Conservation (phyloP, 2,329 filamentous ascomycete species). For the Aspergillus spinulosporus region DNA sequence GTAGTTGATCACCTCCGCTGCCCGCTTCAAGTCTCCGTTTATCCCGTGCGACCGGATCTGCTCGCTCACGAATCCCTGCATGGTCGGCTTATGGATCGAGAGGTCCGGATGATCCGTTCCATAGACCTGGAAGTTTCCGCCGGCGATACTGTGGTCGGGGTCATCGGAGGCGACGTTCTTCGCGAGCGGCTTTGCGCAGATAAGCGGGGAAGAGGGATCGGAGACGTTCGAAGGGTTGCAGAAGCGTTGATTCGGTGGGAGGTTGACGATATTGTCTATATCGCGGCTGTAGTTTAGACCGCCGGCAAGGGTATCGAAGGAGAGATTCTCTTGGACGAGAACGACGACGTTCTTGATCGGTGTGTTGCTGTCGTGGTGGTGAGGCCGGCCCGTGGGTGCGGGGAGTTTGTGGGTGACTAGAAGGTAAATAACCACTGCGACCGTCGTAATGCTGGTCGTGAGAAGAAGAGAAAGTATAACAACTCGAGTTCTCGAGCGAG, state of each 20-base stretch:
- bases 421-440: not conserved
- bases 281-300: constrained; percentile 40
- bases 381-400: not conserved
- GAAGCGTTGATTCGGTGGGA: constrained; percentile 21
- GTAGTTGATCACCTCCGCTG: constrained; percentile 48
- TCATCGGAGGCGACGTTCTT: constrained; percentile 45
- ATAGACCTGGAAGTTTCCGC: constrained; percentile 47
- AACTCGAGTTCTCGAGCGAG: not conserved
- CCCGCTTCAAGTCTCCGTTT: constrained; percentile 37
- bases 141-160: constrained; percentile 46
- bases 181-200: constrained; percentile 41
- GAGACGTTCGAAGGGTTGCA: constrained; percentile 44
- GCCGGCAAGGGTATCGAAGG: constrained; percentile 45
- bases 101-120: constrained; percentile 39
- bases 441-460: not conserved
- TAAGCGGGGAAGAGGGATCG: constrained; percentile 26
- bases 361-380: not conserved
- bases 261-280: constrained; percentile 38
- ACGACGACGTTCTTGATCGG: constrained; percentile 54
- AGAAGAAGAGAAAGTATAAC: not conserved
- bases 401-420: not conserved
- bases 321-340: constrained; percentile 47
- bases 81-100: constrained; percentile 28
- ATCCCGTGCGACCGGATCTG: constrained; percentile 40
- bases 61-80: constrained; percentile 47